phyloP scores from a whole-genome alignment of 345 rosid species.

The Eucalyptus regnans region DNA sequence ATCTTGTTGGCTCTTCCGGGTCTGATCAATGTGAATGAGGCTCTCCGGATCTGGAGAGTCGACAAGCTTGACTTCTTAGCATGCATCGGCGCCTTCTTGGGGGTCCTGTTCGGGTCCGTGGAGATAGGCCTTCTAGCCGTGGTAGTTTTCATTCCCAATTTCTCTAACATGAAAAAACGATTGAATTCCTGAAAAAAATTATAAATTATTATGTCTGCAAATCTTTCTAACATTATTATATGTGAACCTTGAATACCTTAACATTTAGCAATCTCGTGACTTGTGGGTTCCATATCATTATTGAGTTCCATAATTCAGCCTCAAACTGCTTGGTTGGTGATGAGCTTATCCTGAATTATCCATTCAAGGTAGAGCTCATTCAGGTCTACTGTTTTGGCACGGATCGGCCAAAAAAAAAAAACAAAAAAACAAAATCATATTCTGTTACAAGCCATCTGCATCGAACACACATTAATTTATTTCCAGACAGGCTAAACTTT shows the following conservation, averaged over 20 bases:
- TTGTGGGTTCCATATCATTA: constrained; percentile 8
- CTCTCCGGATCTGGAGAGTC: constrained; percentile 52
- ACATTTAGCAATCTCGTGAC: background rate
- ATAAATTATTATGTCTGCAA: background rate
- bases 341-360: background rate
- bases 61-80: constrained; percentile 77
- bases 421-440: background rate
- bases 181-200: background rate
- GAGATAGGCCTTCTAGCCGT: constrained; percentile 75
- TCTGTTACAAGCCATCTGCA: background rate
- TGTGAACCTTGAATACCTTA: background rate
- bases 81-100: constrained; percentile 54
- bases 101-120: constrained; percentile 65
- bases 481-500: background rate
- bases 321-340: background rate
- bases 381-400: background rate
- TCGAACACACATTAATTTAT: background rate
- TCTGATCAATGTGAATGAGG: constrained; percentile 51
- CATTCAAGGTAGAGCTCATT: background rate
- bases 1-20: constrained; percentile 83
- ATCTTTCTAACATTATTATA: background rate
- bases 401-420: background rate
- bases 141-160: constrained; percentile 17
- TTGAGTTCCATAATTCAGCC: background rate
- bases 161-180: background rate